Base-by-base conservation (phyloP, 2,329 filamentous ascomycete genomes). In the Aspergillus sp. region DNA sequence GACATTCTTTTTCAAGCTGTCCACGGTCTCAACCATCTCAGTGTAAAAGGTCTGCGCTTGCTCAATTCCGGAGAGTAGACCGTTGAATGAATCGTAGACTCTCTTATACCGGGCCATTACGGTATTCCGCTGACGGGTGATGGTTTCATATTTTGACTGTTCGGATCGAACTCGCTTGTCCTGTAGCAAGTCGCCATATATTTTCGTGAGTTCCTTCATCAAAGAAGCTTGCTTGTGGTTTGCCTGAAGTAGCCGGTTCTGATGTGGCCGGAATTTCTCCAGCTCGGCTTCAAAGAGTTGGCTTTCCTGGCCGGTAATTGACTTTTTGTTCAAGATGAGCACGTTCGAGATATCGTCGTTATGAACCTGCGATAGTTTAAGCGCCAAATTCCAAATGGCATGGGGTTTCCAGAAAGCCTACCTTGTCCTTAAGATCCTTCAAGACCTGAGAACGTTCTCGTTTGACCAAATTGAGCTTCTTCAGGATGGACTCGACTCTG, bases 261-360 rank as follows among this genome's bases (percentile, higher is more conserved):
- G 93, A 58, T 96, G 88, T 27, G 90, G 86, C 34, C 90, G 77
- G 69, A 96, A 98, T 66, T 98, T 98, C 68, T 97, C 91, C n/a
- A 98, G 76, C 66, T 98, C 93, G 11, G 89, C 83, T 63, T 96
- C 87, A 70, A 98, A 98, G 3, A 98, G 78, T 59, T 95, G 89
- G 9, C 77, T 84, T 65, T 98, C 93, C 58, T 93, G 91, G 59
- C 89, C 95, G 13, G 89, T 79, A 59, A 97, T 91, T 2, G 89
- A 86, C 69, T 97, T 98, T 65, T 97, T 97, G 75, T 98, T 98
- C 46, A 98, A 73, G 44, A 98, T 98, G 47, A 98, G 76, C 9
- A 97, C 90, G 60, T 95, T 93, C 5, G 90, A 96, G 51, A 98
- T 98, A 59, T 98, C 94, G 60, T 98, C 94, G 53, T 86, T 89